A percentile compares a stretch with the other conserved stretches of the same genome.
phyloP scores from a whole-genome alignment of 106 monocot species.

The Apostasia ramifera region DNA sequence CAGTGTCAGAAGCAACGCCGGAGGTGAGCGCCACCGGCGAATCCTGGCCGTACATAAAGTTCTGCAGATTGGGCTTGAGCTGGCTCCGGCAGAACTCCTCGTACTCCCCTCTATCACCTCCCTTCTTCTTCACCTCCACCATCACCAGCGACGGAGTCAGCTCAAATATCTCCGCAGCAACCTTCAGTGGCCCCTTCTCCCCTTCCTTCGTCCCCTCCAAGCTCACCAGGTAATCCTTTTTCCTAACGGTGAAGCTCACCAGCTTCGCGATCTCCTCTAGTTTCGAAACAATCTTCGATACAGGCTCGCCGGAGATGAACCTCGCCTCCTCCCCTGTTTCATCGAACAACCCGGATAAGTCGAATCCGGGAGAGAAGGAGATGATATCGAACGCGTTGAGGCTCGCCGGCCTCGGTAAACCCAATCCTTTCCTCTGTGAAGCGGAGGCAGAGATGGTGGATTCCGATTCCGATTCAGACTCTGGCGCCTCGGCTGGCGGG shows the following conservation, averaged over 20 bases:
- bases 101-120: slow-evolving; percentile 32
- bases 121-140: slow-evolving; percentile 12
- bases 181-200: slow-evolving; percentile 15
- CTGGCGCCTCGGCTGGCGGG: background rate
- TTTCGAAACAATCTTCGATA: slow-evolving; percentile 10
- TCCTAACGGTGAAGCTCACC: slow-evolving; percentile 13
- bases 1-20: slow-evolving; percentile 27
- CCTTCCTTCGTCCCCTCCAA: slow-evolving; percentile 18
- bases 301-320: slow-evolving; percentile 9
- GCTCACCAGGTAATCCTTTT: slow-evolving; percentile 15
- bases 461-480: background rate
- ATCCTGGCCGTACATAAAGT: slow-evolving; percentile 22
- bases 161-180: slow-evolving; percentile 18
- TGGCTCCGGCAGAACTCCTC: slow-evolving; percentile 46
- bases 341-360: slow-evolving; percentile 7
- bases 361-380: slow-evolving; percentile 6
- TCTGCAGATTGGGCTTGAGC: slow-evolving; percentile 59
- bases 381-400: slow-evolving; percentile 18
- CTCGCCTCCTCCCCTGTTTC: slow-evolving; percentile 8
- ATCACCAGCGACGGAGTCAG: slow-evolving; percentile 9
- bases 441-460: background rate
- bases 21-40: slow-evolving; percentile 4
- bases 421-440: background rate
- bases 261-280: slow-evolving; percentile 12
- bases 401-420: slow-evolving; percentile 12